These are phyloP conservation scores for Coemansia sp. DNA, from an alignment of 192 early-diverging fungal species.

Conservation along the genomic window DNA sequence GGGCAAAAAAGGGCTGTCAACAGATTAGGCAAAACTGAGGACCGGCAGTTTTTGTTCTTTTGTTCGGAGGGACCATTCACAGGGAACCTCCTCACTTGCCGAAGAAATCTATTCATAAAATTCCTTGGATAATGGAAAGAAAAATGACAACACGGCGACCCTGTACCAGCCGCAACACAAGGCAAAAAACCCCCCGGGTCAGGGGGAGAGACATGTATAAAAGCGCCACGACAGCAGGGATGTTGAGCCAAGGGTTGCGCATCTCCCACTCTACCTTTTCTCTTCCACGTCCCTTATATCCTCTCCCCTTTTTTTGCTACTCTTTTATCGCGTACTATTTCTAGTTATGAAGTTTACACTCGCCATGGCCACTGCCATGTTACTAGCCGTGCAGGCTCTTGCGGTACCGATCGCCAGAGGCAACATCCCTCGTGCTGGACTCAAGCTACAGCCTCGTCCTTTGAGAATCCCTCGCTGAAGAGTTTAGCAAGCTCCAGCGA, in stretches of 20 bases:
- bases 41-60: neutral
- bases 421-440: neutral
- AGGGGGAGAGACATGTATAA: neutral
- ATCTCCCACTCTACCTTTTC: neutral
- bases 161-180: neutral
- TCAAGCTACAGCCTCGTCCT: conserved; percentile 5
- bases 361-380: neutral
- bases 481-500: neutral
- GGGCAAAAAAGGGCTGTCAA: neutral
- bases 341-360: conserved; percentile 3
- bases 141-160: neutral
- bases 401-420: neutral
- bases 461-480: conserved; percentile 2
- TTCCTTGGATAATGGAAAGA: neutral
- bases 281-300: neutral
- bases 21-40: neutral
- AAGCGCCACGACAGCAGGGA: conserved; percentile 4
- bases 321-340: neutral
- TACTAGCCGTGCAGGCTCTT: conserved; percentile 1
- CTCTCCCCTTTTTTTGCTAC: neutral
- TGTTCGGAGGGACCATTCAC: neutral
- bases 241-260: neutral
- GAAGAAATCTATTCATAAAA: neutral
- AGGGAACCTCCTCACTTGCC: neutral
- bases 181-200: neutral